These are phyloP conservation scores for Vachellia pachyceras DNA, from an alignment of 306 rosid genomes.

Conservation along the genomic window DNA sequence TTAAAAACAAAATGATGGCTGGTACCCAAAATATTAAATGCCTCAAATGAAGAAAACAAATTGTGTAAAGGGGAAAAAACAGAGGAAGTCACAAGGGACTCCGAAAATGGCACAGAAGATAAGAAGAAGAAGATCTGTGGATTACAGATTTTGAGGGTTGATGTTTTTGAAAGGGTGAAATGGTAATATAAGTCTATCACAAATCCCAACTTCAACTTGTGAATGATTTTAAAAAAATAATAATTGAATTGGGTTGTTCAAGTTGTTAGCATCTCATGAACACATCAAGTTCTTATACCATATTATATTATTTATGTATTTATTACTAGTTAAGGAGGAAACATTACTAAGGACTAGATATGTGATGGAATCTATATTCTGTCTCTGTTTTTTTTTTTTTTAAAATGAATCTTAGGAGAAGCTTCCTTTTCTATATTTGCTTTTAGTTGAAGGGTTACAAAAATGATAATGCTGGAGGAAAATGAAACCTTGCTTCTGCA, in stretches of 20 bases:
- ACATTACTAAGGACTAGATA: not conserved
- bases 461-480: not conserved
- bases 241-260: conserved; percentile 34
- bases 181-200: conserved; percentile 25
- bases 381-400: not conserved
- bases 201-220: conserved; percentile 34
- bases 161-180: not conserved
- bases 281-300: not conserved
- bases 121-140: not conserved
- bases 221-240: not conserved
- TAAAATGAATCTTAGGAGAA: conserved; percentile 2
- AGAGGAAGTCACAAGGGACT: conserved; percentile 24
- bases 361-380: not conserved
- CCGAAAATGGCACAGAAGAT: not conserved
- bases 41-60: not conserved
- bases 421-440: conserved; percentile 1
- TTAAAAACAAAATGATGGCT: not conserved
- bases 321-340: not conserved
- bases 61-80: not conserved
- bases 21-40: not conserved
- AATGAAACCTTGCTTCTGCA: not conserved
- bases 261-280: not conserved
- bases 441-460: not conserved
- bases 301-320: too few species aligned
- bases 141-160: conserved; percentile 12